phyloP scores from a whole-genome alignment of 2,329 filamentous ascomycete genomes.

The Xylariaceae sp. region DNA sequence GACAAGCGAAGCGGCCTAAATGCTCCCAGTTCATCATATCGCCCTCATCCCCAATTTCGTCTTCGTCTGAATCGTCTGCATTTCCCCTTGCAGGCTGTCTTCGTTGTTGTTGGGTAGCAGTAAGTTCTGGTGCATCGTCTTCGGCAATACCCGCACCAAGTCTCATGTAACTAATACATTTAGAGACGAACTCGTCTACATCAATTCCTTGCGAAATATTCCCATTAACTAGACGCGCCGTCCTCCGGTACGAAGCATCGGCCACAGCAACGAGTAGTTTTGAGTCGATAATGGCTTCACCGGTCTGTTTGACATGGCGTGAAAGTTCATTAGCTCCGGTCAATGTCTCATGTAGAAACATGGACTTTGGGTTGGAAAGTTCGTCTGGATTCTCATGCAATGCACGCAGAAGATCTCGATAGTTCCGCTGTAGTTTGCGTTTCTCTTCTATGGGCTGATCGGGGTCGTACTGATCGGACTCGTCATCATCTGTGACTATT shows the following conservation, averaged over 20 bases:
- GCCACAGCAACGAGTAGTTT: conserved; percentile 81
- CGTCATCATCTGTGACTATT: conserved; percentile 23
- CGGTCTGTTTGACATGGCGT: conserved; percentile 79
- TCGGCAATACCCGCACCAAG: conserved; percentile 63
- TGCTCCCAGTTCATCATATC: conserved; percentile 87
- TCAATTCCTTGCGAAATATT: conserved; percentile 78
- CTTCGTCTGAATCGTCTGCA: conserved; percentile 64
- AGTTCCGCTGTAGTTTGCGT: conserved; percentile 69
- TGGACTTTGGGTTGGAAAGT: conserved; percentile 69
- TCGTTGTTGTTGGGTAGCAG: conserved; percentile 55
- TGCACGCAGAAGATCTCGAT: conserved; percentile 69
- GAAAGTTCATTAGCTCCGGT: conserved; percentile 69
- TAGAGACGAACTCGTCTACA: conserved; percentile 88
- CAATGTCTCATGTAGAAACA: conserved; percentile 70
- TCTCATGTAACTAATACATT: conserved; percentile 88
- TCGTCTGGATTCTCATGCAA: conserved; percentile 72
- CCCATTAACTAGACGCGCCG: conserved; percentile 74
- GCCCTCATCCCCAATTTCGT: conserved; percentile 71
- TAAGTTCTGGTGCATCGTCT: conserved; percentile 57
- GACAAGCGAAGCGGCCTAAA: conserved; percentile 77
- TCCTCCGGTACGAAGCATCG: conserved; percentile 80
- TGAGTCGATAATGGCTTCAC: conserved; percentile 89
- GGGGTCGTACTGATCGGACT: conserved; percentile 71
- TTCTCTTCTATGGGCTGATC: conserved; percentile 80
- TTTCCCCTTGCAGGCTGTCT: conserved; percentile 43